phyloP scores from a whole-genome alignment of 2,329 filamentous ascomycete species.

The Alternaria consortialis region DNA sequence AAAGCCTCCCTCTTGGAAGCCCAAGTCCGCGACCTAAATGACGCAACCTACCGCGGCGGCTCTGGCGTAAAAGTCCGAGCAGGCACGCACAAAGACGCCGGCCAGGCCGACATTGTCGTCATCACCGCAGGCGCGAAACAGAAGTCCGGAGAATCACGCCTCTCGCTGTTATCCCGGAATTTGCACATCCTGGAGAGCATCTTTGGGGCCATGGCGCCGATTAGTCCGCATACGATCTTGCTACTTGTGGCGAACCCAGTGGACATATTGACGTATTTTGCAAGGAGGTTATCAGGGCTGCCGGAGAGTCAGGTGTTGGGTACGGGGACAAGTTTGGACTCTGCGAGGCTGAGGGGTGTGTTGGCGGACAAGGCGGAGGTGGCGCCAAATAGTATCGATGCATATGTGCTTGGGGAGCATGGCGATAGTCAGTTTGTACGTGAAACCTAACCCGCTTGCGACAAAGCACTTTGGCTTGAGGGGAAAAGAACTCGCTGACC shows the following conservation, averaged over 20 bases:
- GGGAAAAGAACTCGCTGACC: no score
- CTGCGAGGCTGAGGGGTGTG: conserved; percentile 58
- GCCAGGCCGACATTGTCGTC: conserved; percentile 64
- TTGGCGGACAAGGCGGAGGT: conserved; percentile 53
- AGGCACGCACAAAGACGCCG: conserved; percentile 59
- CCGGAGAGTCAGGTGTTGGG: conserved; percentile 62
- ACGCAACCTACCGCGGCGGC: conserved; percentile 59
- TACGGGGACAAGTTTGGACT: conserved; percentile 64
- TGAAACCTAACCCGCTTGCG: background rate
- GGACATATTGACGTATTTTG: conserved; percentile 63
- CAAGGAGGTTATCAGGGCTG: conserved; percentile 58
- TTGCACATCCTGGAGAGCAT: conserved; percentile 59
- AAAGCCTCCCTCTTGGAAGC: conserved; percentile 58
- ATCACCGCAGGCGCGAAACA: conserved; percentile 65
- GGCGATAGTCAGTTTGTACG: conserved; percentile 58
- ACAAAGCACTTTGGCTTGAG: no score
- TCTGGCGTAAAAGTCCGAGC: conserved; percentile 56
- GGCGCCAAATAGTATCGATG: conserved; percentile 52
- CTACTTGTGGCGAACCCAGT: conserved; percentile 65
- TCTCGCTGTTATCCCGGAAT: conserved; percentile 60
- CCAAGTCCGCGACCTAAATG: conserved; percentile 63
- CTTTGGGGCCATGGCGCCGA: conserved; percentile 59
- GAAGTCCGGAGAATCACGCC: conserved; percentile 56
- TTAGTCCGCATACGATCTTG: conserved; percentile 59
- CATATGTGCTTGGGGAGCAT: conserved; percentile 61